Percentiles rank a stretch among this genome's conserved stretches.
Conservation (phyloP, 345 rosid genomes). For the Populus ilicifolia region DNA sequence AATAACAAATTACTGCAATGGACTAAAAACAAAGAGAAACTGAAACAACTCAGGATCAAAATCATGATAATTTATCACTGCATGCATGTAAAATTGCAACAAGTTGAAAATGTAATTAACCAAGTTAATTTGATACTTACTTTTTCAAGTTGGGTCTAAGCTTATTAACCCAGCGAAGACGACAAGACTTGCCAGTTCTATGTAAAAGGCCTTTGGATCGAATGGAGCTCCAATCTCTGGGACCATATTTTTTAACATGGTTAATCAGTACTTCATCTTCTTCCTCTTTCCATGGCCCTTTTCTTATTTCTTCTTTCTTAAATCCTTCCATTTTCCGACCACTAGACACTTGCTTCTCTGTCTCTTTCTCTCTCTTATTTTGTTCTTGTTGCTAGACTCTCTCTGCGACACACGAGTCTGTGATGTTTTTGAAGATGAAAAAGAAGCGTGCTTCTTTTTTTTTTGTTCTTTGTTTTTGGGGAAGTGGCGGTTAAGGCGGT, state of each 20-base stretch:
- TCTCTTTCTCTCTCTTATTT: not conserved
- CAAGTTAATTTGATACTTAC: slow-evolving; percentile 21
- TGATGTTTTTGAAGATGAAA: not conserved
- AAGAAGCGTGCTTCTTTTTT: not conserved
- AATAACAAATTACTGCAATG: not conserved
- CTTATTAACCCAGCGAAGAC: slow-evolving; percentile 97
- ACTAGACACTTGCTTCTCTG: not conserved
- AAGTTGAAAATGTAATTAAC: not conserved
- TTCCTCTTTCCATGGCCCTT: slow-evolving; percentile 94
- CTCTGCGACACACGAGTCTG: not conserved
- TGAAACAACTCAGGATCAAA: not conserved
- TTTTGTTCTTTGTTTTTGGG: not conserved
- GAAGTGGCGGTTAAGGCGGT: slow-evolving; percentile 24
- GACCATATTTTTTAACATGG: slow-evolving; percentile 72
- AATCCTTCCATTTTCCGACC: slow-evolving; percentile 31
- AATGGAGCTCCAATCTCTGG: slow-evolving; percentile 99
- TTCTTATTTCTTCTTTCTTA: slow-evolving; percentile 50
- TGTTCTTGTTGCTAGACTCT: not conserved
- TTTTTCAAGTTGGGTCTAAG: slow-evolving; percentile 87
- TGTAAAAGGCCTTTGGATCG: slow-evolving; percentile 94
- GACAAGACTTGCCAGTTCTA: slow-evolving; percentile 90
- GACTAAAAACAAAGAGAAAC: not conserved
- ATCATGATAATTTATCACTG: not conserved
- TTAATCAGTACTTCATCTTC: slow-evolving; percentile 75
- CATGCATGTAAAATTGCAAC: not conserved